Evolutionary conservation across 164 flowering plant genomes (phyloP), one percentile per base, ranked within the genome.

Genomic region (Tinospora cordifolia): DNA sequence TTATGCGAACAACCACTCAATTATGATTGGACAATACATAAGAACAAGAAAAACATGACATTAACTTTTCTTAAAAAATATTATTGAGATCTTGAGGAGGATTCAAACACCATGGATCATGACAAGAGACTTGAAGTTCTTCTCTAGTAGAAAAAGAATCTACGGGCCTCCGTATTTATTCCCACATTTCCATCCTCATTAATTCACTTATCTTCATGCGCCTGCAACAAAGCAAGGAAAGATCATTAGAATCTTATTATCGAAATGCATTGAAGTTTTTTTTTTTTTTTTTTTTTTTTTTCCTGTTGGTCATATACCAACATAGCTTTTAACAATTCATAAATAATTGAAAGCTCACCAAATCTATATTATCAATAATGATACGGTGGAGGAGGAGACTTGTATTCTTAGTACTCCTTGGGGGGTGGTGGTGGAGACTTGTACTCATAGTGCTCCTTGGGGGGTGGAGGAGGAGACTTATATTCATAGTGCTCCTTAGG

Each of bases 391-490:
- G 66, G 71, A 12, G 66, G 66, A 36, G 66, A 36, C 41, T 64
- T 64, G 66, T 64, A 64, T 15, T 34, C 6, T 24, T 75, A 71
- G 0, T n/a, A 40, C 24, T 51, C n/a, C n/a, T n/a, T n/a, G n/a
- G n/a, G n/a, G n/a, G 79, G 79, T 57, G 79, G 72, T 14, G 75
- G 79, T 0, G 66, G 66, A 1, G 64, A 62, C 34, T 62, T 62
- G 64, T 62, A 62, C 57, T 71, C 49, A 75, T 76, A 68, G 21
- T 24, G 36, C 36, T 30, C 64, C 19, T 66, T 59, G 67, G 75
- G 9, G 54, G 63, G 26, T 38, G 65, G 8, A 3, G 47, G 47
- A 2, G 47, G 47, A 44, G 47, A 44, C 47, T 44, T 44, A 14
- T 22, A 44, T 21, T 49, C 22, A 19, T 67, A 26, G 69, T 7